Evolutionary conservation across 768 basidiomycete genomes (phyloP).

Genomic region (Ephemerocybe angulata): DNA sequence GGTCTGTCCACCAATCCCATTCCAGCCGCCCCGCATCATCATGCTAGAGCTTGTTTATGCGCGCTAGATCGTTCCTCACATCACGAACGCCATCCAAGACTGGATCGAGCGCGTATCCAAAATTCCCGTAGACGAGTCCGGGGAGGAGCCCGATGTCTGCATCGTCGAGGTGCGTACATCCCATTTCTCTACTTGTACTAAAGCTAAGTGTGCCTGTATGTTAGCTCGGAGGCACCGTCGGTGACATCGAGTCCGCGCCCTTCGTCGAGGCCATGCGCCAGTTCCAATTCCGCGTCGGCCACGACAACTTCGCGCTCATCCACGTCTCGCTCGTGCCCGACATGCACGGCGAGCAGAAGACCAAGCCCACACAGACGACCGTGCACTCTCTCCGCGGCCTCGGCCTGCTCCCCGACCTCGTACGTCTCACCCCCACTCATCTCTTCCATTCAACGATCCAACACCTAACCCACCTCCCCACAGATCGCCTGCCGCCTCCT

Average conservation of each 20-base stretch:
- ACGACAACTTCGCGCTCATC: conserved; percentile 94
- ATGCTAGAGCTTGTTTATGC: background rate
- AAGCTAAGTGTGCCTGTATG: too few relatives aligned
- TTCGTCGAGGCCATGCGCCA: conserved; percentile 99
- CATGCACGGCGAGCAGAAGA: conserved; percentile 98
- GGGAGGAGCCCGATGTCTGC: conserved; percentile 91
- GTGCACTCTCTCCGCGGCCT: conserved; percentile 91
- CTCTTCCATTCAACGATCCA: background rate
- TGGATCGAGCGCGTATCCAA: conserved; percentile 96
- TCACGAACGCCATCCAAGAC: conserved; percentile 96
- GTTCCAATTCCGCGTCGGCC: conserved; percentile 97
- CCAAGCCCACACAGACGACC: conserved; percentile 97
- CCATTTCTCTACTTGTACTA: too few relatives aligned
- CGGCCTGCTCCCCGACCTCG: conserved; percentile 89
- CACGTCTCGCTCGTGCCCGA: conserved; percentile 98
- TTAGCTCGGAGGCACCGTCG: conserved; percentile 97
- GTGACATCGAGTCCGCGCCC: conserved; percentile 97
- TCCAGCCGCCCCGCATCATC: background rate
- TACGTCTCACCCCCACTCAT: conserved; percentile 33
- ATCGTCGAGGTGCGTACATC: conserved; percentile 76
- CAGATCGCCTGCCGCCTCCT: conserved; percentile 92
- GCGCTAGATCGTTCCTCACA: conserved; percentile 86
- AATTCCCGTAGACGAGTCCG: conserved; percentile 92
- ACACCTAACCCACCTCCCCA: background rate
- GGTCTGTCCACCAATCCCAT: conserved; percentile 37